Percentiles rank a stretch among this genome's conserved stretches.
Evolutionary conservation across 768 basidiomycete genomes (phyloP).

Genomic region (Cystofilobasidium ferigula): DNA sequence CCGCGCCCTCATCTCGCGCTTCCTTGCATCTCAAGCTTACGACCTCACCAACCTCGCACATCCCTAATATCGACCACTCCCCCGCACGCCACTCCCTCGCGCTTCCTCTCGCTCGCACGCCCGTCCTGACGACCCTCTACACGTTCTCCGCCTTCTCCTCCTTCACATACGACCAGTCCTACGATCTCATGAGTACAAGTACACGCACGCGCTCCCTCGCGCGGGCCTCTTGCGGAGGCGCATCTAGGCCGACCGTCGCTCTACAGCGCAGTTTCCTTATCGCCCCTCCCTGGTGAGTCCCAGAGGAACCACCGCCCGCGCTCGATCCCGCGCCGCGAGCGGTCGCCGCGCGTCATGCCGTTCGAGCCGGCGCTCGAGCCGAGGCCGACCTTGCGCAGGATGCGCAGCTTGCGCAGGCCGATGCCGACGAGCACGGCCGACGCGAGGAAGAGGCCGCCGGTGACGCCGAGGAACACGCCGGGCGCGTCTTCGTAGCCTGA

Average conservation of each 20-base stretch:
- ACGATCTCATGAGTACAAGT: no score
- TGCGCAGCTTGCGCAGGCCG: conserved; percentile 13
- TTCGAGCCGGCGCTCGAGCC: neutral
- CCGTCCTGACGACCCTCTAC: no score
- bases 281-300: neutral
- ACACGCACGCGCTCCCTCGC: no score
- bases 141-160: no score
- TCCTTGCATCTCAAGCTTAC: no score
- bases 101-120: no score
- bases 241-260: no score
- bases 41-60: no score
- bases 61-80: no score
- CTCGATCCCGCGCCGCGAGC: neutral
- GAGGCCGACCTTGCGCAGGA: conserved; percentile 13
- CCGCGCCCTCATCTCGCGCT: neutral
- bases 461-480: conserved; percentile 9
- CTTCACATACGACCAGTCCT: no score
- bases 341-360: neutral
- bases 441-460: neutral
- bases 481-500: conserved; percentile 14
- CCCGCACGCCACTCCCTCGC: no score
- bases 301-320: conserved; percentile 3
- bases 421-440: neutral
- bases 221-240: no score
- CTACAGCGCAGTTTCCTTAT: neutral